A percentile compares a stretch with the other conserved stretches of the same genome.
Conservation (phyloP, 345 rosid genomes). For the Iberis pinnata region DNA sequence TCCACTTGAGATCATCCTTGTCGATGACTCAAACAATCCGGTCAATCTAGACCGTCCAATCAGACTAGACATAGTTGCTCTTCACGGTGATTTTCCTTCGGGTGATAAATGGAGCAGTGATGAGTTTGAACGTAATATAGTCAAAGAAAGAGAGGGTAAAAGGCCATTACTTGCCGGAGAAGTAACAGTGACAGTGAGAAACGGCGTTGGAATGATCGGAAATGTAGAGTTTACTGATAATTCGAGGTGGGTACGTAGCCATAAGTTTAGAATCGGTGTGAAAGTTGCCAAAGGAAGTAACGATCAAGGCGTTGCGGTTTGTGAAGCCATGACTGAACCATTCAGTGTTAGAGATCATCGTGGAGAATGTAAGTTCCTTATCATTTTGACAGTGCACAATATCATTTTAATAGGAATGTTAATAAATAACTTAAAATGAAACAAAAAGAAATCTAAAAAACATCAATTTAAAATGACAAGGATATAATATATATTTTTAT, state of each 20-base stretch:
- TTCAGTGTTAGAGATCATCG: slow-evolving; percentile 90
- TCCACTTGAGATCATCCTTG: slow-evolving; percentile 49
- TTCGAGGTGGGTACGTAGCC: slow-evolving; percentile 88
- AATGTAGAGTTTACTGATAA: slow-evolving; percentile 81
- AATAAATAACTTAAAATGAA: too few relatives aligned
- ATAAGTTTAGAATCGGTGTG: slow-evolving; percentile 70
- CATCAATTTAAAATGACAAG: too few relatives aligned
- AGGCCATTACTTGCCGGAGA: slow-evolving; percentile 92
- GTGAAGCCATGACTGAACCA: slow-evolving; percentile 69
- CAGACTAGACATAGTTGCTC: slow-evolving; percentile 63
- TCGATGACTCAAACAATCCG: slow-evolving; percentile 29
- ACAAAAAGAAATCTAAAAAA: too few relatives aligned
- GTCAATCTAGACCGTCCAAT: slow-evolving; percentile 40
- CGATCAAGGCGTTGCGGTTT: slow-evolving; percentile 41
- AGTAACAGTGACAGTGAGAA: slow-evolving; percentile 41
- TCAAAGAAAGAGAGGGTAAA: slow-evolving; percentile 72
- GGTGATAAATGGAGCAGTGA: slow-evolving; percentile 49
- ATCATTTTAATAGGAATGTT: too few relatives aligned
- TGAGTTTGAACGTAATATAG: slow-evolving; percentile 50
- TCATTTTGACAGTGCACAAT: background rate
- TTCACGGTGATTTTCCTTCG: slow-evolving; percentile 69
- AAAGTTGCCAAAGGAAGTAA: slow-evolving; percentile 45
- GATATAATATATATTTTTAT: too few relatives aligned
- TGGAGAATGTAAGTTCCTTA: slow-evolving; percentile 77
- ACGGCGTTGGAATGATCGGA: slow-evolving; percentile 45